Percentiles rank a stretch among this genome's conserved stretches.
phyloP scores from a whole-genome alignment of 1,139 yeast species.

The Nakaseomyces sp. region DNA sequence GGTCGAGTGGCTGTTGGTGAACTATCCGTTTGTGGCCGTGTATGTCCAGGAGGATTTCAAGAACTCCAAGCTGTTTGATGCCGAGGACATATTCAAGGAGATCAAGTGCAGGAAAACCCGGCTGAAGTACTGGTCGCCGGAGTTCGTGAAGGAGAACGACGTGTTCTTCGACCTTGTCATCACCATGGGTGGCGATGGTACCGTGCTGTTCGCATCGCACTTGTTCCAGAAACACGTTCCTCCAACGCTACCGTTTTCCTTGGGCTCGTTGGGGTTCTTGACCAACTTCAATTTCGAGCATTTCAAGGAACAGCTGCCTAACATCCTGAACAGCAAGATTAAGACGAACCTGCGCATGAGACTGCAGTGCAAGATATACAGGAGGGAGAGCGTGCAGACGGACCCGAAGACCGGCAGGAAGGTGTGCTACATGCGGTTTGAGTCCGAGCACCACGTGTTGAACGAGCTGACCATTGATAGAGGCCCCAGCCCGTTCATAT shows the following conservation, averaged over 20 bases:
- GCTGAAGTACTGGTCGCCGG: slow-evolving; percentile 61
- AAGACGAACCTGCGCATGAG: slow-evolving; percentile 76
- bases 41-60: slow-evolving; percentile 66
- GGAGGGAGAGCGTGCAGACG: slow-evolving; percentile 18
- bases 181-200: slow-evolving; percentile 86
- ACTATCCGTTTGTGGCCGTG: slow-evolving; percentile 44
- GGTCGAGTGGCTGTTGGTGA: slow-evolving; percentile 61
- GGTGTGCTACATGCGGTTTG: slow-evolving; percentile 45
- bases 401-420: slow-evolving; percentile 22
- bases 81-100: slow-evolving; percentile 31
- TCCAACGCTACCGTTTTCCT: slow-evolving; percentile 70
- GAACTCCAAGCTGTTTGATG: slow-evolving; percentile 54
- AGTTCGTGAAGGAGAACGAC: slow-evolving; percentile 41
- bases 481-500: slow-evolving; percentile 82
- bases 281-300: slow-evolving; percentile 70
- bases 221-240: slow-evolving; percentile 77
- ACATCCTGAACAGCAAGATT: slow-evolving; percentile 58
- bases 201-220: slow-evolving; percentile 71
- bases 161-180: slow-evolving; percentile 65
- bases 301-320: slow-evolving; percentile 48
- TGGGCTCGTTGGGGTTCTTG: slow-evolving; percentile 75
- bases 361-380: slow-evolving; percentile 56
- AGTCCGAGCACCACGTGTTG: slow-evolving; percentile 69
- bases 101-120: slow-evolving; percentile 29
- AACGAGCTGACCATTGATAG: slow-evolving; percentile 81